Base-by-base conservation (phyloP, 225 moss, liverwort and hornwort genomes). In the Rhytidiadelphus loreus region DNA sequence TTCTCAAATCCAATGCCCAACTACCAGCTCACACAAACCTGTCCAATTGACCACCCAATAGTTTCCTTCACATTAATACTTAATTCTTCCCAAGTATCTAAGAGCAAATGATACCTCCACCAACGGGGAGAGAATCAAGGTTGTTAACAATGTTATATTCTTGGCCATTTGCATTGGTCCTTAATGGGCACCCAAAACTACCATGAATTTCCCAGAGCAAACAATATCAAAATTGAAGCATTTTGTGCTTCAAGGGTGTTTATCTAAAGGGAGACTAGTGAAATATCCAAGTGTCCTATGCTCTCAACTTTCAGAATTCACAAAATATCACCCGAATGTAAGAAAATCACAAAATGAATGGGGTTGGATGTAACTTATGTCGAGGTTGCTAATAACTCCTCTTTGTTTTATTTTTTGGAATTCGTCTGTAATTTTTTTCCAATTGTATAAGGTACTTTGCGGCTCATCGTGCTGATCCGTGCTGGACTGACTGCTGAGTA, bases 141-240 rank as follows among this genome's bases (percentile, higher is more conserved):
- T n/a, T n/a, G n/a, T n/a, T n/a, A n/a, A n/a, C n/a, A n/a, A n/a
- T n/a, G n/a, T n/a, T n/a, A n/a, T n/a, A n/a, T n/a, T n/a, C 9
- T 24, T 9, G 3, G 2, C 5, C 23, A 35, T 23, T 0, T 23
- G 0, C 14, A 53, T 22, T 53, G 3, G 3, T 0, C 2, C 5
- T 33, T 4, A 5, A 35, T 33, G 52, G 35, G 8, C 13, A 23
- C 3, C 13, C 2, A 15, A 37, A n/a, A 25, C 25, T 10, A 77
- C 25, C 15, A 35, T 2, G 0, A 35, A 0, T 53, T 76, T 53
- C 5, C 3, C 12, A 9, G 6, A 37, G 14, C 35, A 14, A 53
- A 2, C 13, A 22, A 33, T 76, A 5, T 0, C n/a, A 5, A 12
- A 13, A 22, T 46, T 35, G 0, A 46, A 76, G 7, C 12, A 35